A percentile compares a stretch with the other conserved stretches of the same genome.
phyloP scores from a whole-genome alignment of 2,329 filamentous ascomycete species.

The Hymenoscyphus linearis region DNA sequence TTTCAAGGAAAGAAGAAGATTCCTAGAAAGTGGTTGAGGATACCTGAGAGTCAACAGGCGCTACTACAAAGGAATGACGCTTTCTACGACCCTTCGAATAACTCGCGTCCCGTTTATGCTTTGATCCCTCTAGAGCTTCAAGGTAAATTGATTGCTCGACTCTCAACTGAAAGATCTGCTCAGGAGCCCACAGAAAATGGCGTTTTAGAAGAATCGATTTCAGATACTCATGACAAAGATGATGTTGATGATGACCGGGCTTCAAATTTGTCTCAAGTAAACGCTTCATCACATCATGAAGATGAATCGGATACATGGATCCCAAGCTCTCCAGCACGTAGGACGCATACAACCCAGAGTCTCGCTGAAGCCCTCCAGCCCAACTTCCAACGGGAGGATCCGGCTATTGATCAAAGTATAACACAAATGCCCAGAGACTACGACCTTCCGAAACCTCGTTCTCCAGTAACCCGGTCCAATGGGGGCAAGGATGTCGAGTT shows the following conservation, averaged over 20 bases:
- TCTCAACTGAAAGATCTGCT: neutral
- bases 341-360: neutral
- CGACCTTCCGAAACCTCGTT: neutral
- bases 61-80: slow-evolving; percentile 43
- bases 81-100: slow-evolving; percentile 28
- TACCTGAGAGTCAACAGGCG: slow-evolving; percentile 43
- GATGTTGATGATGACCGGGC: neutral
- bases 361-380: neutral
- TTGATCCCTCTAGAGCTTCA: slow-evolving; percentile 33
- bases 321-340: neutral
- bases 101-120: slow-evolving; percentile 8
- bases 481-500: neutral
- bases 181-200: neutral
- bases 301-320: neutral
- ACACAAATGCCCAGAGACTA: neutral
- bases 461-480: neutral
- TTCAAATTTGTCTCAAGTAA: neutral
- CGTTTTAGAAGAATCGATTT: neutral
- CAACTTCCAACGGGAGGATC: neutral
- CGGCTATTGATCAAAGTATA: neutral
- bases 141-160: slow-evolving; percentile 15
- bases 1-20: slow-evolving; percentile 32
- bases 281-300: neutral
- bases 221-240: neutral
- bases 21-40: slow-evolving; percentile 37